Evolutionary conservation across 169 alveolate genomes (phyloP), one percentile per base, ranked within the genome.

Genomic region (Plasmodium blacklocki): DNA sequence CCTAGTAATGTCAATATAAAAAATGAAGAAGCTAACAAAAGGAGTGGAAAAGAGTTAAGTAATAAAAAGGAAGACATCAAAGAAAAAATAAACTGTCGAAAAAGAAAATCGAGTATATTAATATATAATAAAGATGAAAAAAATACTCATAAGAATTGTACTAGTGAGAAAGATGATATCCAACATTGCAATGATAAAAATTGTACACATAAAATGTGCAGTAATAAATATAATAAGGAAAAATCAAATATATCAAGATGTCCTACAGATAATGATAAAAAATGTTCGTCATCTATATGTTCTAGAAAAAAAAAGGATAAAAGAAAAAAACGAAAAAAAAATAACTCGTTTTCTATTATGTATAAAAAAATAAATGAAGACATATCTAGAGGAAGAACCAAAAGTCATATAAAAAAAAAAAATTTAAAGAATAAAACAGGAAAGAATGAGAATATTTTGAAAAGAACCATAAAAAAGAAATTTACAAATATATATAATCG

Each of bases 351-450:
- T 14, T 4, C 21, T 26, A 19, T 60, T 14, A 26, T 4, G 15
- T 18, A 18, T 14, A 9, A 60, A 11, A 26, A 18, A 19, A 8
- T 26, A 26, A 29, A 43, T 50, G 74, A 14, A 39, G 18, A 50
- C 50, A 32, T 29, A n/a, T 21, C 6, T 19, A 18, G 73, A 26
- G 32, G 45, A 32, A 1, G 43, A 45, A 21, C 14, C 8, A 66
- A 29, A 29, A 64, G 58, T 29, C 12, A 43, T 64, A 49, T 29
- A 12, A 78, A 59, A 59, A 71, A 49, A 23, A 74, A 47, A 43
- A 23, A 74, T 18, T 18, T 74, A 29, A 21, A 58, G 45, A 74
- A 60, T 47, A 78, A 66, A 67, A 50, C 23, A 78, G 58, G 26
- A 78, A 78, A 29, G 78, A 78, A 18, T 64, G 45, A 62, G 45